phyloP scores from a whole-genome alignment of 441 rosid species.

The Gossypium schwendimanii region DNA sequence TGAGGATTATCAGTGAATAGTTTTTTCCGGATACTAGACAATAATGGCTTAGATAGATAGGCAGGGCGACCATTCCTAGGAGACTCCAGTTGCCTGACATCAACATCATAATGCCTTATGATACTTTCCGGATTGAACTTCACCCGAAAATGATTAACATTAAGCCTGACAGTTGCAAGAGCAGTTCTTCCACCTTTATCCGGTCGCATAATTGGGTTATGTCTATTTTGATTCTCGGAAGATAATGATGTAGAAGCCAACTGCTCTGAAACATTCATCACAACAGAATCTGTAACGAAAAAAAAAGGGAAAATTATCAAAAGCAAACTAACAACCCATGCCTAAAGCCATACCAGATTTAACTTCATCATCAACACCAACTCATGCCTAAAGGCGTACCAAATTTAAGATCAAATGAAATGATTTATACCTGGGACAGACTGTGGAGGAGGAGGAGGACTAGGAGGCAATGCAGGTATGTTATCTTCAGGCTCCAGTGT shows the following conservation, averaged over 20 bases:
- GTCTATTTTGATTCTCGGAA: constrained; percentile 3
- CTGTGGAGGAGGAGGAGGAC: not conserved
- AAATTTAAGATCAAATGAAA: not conserved
- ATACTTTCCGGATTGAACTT: constrained; percentile 40
- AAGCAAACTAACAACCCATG: not conserved
- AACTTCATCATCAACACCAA: not conserved
- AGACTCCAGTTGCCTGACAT: constrained; percentile 37
- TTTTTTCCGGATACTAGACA: constrained; percentile 49
- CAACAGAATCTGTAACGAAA: constrained; percentile 13
- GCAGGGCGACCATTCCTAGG: constrained; percentile 24
- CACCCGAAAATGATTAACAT: constrained; percentile 61
- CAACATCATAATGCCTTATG: constrained; percentile 59
- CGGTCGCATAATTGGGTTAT: constrained; percentile 48
- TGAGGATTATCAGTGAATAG: constrained; percentile 38
- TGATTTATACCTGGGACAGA: constrained; percentile 10
- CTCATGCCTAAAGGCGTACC: not conserved
- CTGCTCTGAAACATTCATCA: constrained; percentile 15
- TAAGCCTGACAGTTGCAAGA: constrained; percentile 33
- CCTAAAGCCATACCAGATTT: not conserved
- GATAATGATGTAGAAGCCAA: constrained; percentile 11
- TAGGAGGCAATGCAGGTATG: constrained; percentile 16
- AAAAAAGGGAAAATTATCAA: not conserved
- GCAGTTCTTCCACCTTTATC: constrained; percentile 51
- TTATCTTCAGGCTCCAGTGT: not conserved
- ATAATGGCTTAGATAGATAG: constrained; percentile 37